A percentile compares a stretch with the other conserved stretches of the same genome.
These are phyloP conservation scores for Thielaviopsis ethacetica DNA, from an alignment of 2,329 filamentous ascomycete species.

Conservation along the genomic window DNA sequence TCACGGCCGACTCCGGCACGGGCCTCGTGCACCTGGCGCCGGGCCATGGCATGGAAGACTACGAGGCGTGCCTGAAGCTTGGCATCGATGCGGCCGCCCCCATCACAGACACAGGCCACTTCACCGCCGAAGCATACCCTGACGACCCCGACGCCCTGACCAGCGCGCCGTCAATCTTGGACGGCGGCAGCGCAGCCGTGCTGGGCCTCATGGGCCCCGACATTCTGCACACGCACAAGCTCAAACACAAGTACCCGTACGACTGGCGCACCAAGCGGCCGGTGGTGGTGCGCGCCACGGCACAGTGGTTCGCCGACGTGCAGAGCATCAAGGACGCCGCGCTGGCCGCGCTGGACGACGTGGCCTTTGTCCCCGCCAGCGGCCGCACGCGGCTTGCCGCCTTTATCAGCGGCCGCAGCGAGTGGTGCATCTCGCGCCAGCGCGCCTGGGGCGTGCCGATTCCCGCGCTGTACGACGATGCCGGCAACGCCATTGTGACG, in stretches of 20 bases:
- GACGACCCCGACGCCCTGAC: constrained; percentile 48
- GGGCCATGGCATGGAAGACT: constrained; percentile 94
- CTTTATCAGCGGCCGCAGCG: constrained; percentile 73
- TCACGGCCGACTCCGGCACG: constrained; percentile 77
- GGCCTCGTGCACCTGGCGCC: constrained; percentile 91
- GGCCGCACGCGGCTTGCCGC: constrained; percentile 63
- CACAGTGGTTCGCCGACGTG: constrained; percentile 96
- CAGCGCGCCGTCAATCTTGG: constrained; percentile 52
- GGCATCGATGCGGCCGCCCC: constrained; percentile 66
- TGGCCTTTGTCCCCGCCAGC: constrained; percentile 62
- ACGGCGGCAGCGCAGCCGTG: constrained; percentile 51
- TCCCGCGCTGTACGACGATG: constrained; percentile 65
- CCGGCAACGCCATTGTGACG: constrained; percentile 62
- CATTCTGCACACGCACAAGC: constrained; percentile 53
- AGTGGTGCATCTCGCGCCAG: constrained; percentile 97
- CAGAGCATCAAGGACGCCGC: constrained; percentile 63
- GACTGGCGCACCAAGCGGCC: constrained; percentile 95
- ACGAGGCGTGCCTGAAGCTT: constrained; percentile 57
- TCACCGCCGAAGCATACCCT: constrained; percentile 65
- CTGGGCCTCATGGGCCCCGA: constrained; percentile 49
- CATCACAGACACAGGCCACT: constrained; percentile 64
- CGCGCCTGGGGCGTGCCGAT: constrained; percentile 95
- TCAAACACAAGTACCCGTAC: constrained; percentile 89
- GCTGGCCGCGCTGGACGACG: constrained; percentile 49
- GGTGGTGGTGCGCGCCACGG: constrained; percentile 78